Evolutionary conservation across 2,329 filamentous ascomycete genomes (phyloP).

Genomic region (Aureobasidium namibiae): DNA sequence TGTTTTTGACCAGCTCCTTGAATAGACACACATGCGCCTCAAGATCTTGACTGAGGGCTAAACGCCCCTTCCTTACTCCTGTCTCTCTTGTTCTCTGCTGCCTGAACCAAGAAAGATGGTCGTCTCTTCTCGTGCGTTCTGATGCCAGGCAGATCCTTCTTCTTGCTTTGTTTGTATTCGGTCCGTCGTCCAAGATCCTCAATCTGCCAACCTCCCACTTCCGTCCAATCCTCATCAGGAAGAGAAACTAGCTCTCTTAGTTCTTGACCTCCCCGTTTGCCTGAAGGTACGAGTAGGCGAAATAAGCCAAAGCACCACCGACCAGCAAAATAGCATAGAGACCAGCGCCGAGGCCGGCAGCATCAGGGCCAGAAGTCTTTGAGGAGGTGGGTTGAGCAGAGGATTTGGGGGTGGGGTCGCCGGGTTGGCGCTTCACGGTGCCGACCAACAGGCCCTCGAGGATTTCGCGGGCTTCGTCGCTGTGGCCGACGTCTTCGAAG

Average conservation of each 20-base stretch:
- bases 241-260: not conserved
- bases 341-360: conserved; percentile 58
- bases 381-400: conserved; percentile 42
- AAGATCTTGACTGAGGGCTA: not conserved
- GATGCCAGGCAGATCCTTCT: not conserved
- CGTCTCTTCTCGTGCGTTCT: not conserved
- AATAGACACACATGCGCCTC: not conserved
- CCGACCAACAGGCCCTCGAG: conserved; percentile 70
- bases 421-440: conserved; percentile 69
- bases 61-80: not conserved
- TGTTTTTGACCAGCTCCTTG: not conserved
- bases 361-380: conserved; percentile 39
- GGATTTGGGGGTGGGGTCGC: conserved; percentile 67
- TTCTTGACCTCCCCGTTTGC: conserved; percentile 4
- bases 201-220: not conserved
- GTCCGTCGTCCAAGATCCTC: not conserved
- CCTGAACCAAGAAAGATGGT: not conserved
- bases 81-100: not conserved
- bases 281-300: conserved; percentile 79
- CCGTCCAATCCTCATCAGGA: not conserved
- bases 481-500: conserved; percentile 98
- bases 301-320: conserved; percentile 69
- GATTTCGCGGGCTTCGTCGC: conserved; percentile 94
- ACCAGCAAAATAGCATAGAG: conserved; percentile 74
- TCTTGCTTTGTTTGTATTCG: not conserved